These are phyloP conservation scores for Colletotrichum lupini DNA, from an alignment of 2,329 filamentous ascomycete species.

Conservation along the genomic window DNA sequence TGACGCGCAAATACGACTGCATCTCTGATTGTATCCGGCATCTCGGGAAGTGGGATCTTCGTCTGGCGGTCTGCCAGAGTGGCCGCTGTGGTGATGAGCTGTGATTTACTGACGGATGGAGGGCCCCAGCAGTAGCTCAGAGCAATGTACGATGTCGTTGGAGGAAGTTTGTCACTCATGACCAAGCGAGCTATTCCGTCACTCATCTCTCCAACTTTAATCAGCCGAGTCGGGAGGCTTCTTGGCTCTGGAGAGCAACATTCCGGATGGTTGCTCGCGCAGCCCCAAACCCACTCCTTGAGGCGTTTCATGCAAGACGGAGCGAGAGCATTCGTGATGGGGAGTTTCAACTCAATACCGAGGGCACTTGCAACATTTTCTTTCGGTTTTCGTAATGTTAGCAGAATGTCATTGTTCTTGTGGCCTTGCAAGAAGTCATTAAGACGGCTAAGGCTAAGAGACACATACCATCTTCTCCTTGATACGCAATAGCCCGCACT, in stretches of 20 bases:
- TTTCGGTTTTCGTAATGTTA: neutral
- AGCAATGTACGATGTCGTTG: neutral
- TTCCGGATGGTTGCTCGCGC: neutral
- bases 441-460: neutral
- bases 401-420: neutral
- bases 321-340: neutral
- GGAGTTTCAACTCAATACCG: neutral
- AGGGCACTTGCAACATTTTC: neutral
- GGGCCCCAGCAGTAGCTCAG: neutral
- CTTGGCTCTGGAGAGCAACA: neutral
- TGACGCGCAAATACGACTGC: neutral
- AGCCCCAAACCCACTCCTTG: neutral
- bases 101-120: neutral
- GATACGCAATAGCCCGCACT: neutral
- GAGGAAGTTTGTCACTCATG: neutral
- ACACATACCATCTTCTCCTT: neutral
- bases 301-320: neutral
- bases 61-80: neutral
- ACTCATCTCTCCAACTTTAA: neutral
- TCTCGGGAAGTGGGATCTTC: neutral
- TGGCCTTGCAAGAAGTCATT: neutral
- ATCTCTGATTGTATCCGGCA: neutral
- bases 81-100: neutral
- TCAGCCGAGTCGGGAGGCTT: neutral
- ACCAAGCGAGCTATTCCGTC: neutral